Evolutionary conservation across 345 rosid species (phyloP).

Genomic region (Xanthoceras sorbifolium): DNA sequence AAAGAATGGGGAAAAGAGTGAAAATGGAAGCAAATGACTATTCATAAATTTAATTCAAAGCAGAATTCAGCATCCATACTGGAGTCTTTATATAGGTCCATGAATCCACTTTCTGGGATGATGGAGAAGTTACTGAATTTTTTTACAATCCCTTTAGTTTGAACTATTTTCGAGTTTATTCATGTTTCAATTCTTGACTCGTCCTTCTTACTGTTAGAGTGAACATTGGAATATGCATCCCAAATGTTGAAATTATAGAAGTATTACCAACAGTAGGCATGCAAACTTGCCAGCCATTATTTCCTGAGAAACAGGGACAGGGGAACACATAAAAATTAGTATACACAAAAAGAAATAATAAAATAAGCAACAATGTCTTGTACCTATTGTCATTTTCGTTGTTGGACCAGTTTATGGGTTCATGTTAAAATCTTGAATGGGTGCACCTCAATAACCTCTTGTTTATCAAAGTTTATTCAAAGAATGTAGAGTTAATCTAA

Average conservation of each 20-base stretch:
- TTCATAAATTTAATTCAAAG: no score
- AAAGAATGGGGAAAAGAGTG: neutral
- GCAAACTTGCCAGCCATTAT: neutral
- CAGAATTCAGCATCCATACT: slow-evolving; percentile 1
- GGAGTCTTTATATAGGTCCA: neutral
- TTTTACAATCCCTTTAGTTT: neutral
- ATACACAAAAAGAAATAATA: neutral
- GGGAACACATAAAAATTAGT: neutral
- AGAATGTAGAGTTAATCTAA: neutral
- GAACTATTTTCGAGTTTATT: neutral
- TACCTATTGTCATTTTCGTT: neutral
- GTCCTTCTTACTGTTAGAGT: neutral
- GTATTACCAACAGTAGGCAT: neutral
- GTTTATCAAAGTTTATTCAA: neutral
- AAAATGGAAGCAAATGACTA: neutral
- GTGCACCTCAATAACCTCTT: neutral
- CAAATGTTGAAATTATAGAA: neutral
- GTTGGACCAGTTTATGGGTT: neutral
- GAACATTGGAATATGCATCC: neutral
- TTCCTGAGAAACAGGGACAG: neutral
- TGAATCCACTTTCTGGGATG: neutral
- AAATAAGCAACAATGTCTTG: neutral
- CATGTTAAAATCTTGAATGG: neutral
- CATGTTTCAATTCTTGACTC: neutral
- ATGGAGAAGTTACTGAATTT: slow-evolving; percentile 3